A percentile compares a stretch with the other conserved stretches of the same genome.
phyloP scores from a whole-genome alignment of 2,329 filamentous ascomycete genomes.

The Colletotrichum sp. region DNA sequence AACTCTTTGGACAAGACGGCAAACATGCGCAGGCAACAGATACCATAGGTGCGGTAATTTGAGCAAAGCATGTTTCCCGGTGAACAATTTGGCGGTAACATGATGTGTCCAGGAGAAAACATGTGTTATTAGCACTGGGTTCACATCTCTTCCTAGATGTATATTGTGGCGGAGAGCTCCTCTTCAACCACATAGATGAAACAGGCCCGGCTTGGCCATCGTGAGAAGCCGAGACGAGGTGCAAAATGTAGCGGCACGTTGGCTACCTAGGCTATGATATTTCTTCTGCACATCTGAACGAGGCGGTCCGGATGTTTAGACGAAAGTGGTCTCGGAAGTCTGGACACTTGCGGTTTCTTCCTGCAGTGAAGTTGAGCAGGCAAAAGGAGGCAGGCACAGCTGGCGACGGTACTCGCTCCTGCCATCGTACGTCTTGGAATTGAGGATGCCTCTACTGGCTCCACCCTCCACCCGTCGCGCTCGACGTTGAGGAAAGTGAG shows the following conservation, averaged over 20 bases:
- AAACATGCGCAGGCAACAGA: background rate
- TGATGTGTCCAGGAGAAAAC: background rate
- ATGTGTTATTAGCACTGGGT: background rate
- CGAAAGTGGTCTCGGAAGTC: background rate
- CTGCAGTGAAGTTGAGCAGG: background rate
- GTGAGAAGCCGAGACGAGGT: background rate
- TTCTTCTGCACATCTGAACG: background rate
- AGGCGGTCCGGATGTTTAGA: background rate
- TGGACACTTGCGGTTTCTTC: background rate
- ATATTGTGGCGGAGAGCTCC: background rate
- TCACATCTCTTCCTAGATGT: background rate
- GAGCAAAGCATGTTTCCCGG: background rate
- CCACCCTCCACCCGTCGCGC: background rate
- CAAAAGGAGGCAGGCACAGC: background rate
- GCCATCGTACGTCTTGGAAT: background rate
- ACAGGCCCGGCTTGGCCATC: background rate
- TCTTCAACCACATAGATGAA: background rate
- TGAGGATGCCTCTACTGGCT: background rate
- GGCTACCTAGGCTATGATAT: background rate
- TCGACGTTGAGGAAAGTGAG: background rate
- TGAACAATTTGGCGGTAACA: background rate
- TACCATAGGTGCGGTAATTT: background rate
- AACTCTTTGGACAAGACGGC: background rate
- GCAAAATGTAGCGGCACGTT: background rate
- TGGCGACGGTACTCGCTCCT: background rate